These are phyloP conservation scores for Aspergillus uvarum DNA, from an alignment of 2,329 filamentous ascomycete species.

Conservation along the genomic window DNA sequence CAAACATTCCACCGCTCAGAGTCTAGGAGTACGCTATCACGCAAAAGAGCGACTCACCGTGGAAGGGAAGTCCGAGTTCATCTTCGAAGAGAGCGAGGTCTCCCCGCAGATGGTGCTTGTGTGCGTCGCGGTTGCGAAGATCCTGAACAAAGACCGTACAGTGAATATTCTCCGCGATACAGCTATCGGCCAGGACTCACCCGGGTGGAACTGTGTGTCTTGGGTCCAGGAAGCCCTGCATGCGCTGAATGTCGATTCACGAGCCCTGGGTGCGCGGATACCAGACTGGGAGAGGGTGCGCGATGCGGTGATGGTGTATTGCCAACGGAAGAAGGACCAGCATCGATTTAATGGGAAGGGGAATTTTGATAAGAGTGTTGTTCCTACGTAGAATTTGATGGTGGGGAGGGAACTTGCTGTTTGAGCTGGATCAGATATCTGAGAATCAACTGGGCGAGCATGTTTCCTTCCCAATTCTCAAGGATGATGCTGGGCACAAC, in stretches of 20 bases:
- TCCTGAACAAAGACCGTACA: slow-evolving; percentile 29
- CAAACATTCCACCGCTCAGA: slow-evolving; percentile 30
- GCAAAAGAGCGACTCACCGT: slow-evolving; percentile 30
- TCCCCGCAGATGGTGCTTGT: slow-evolving; percentile 28
- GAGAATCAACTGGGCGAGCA: too few species aligned
- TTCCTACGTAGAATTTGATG: slow-evolving; percentile 36
- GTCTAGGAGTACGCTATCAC: slow-evolving; percentile 31
- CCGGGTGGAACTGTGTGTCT: slow-evolving; percentile 46
- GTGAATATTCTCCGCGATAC: slow-evolving; percentile 30
- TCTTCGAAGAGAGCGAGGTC: slow-evolving; percentile 7
- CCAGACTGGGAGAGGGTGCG: slow-evolving; percentile 38
- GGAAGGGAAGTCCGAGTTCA: neutral
- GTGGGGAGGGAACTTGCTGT: too few species aligned
- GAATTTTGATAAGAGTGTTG: slow-evolving; percentile 29
- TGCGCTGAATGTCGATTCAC: slow-evolving; percentile 27
- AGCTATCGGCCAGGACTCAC: slow-evolving; percentile 30
- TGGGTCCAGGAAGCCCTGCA: slow-evolving; percentile 47
- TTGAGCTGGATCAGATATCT: too few species aligned
- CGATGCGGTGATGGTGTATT: slow-evolving; percentile 42
- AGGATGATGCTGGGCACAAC: too few species aligned
- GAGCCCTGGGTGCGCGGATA: slow-evolving; percentile 32
- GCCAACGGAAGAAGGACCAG: slow-evolving; percentile 38
- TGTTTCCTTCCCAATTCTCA: too few species aligned
- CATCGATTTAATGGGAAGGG: slow-evolving; percentile 44
- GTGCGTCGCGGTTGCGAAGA: slow-evolving; percentile 35